Conservation (phyloP, 208 protist species). For the Wallacemonas rigidus region DNA sequence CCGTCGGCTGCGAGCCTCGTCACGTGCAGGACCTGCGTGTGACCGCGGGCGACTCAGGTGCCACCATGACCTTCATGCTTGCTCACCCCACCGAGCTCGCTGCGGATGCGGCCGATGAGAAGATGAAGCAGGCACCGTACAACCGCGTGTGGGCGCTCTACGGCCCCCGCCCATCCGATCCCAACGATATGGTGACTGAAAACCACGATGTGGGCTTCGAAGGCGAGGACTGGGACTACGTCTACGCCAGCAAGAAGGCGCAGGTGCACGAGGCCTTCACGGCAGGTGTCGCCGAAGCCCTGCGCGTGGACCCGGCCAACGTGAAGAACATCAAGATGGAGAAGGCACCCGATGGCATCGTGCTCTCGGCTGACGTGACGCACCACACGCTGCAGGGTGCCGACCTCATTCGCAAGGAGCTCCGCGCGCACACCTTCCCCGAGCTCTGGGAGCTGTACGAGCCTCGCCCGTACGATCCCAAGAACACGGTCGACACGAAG, state of each 20-base stretch:
- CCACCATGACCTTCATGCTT: slow-evolving; percentile 24
- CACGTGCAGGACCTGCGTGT: background rate
- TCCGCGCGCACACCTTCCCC: slow-evolving; percentile 35
- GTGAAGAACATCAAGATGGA: slow-evolving; percentile 27
- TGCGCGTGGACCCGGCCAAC: slow-evolving; percentile 24
- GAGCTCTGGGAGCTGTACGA: slow-evolving; percentile 48
- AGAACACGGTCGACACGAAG: slow-evolving; percentile 33
- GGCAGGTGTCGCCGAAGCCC: slow-evolving; percentile 22
- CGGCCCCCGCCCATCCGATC: slow-evolving; percentile 23
- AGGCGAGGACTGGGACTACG: slow-evolving; percentile 26
- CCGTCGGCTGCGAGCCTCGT: slow-evolving; percentile 16
- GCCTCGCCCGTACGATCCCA: slow-evolving; percentile 40
- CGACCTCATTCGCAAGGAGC: slow-evolving; percentile 29
- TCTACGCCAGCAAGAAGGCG: slow-evolving; percentile 18
- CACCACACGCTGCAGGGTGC: slow-evolving; percentile 25
- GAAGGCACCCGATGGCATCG: slow-evolving; percentile 26
- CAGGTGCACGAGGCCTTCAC: slow-evolving; percentile 28
- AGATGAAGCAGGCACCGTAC: slow-evolving; percentile 22
- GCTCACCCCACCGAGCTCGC: slow-evolving; percentile 15
- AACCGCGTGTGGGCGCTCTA: slow-evolving; percentile 28
- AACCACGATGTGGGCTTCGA: slow-evolving; percentile 21
- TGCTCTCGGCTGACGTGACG: slow-evolving; percentile 13
- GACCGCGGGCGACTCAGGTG: slow-evolving; percentile 17
- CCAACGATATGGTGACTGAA: slow-evolving; percentile 21
- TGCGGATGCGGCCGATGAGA: slow-evolving; percentile 11